These are phyloP conservation scores for Taiozyma sp. DNA, from an alignment of 1,139 yeast genomes.

Conservation along the genomic window DNA sequence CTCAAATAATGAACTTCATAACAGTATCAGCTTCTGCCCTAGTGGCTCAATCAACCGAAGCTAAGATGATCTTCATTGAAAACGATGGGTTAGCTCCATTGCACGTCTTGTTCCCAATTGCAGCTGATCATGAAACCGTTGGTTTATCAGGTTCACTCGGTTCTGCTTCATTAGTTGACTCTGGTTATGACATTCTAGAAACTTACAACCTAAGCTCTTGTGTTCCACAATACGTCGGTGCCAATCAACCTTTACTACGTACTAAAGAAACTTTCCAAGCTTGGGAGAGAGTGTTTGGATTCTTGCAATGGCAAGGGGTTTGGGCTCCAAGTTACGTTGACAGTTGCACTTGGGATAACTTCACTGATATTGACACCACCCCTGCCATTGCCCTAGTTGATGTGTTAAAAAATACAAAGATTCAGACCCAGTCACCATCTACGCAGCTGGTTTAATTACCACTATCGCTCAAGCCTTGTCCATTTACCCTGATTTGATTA, in stretches of 20 bases:
- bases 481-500: constrained; percentile 33
- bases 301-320: constrained; percentile 39
- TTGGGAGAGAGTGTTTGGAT: constrained; percentile 38
- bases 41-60: neutral
- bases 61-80: constrained; percentile 35
- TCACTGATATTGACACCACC: constrained; percentile 24
- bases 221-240: constrained; percentile 36
- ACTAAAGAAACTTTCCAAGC: constrained; percentile 34
- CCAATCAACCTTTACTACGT: constrained; percentile 33
- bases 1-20: neutral
- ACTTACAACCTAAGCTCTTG: constrained; percentile 32
- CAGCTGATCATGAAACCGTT: constrained; percentile 35
- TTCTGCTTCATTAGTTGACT: constrained; percentile 34
- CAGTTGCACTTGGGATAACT: constrained; percentile 28
- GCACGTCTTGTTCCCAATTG: constrained; percentile 32
- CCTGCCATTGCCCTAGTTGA: constrained; percentile 35
- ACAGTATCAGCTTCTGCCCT: constrained; percentile 36
- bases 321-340: constrained; percentile 30
- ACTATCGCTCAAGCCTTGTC: constrained; percentile 39
- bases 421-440: constrained; percentile 27
- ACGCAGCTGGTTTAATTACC: constrained; percentile 38
- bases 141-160: constrained; percentile 39
- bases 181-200: constrained; percentile 26
- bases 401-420: constrained; percentile 32
- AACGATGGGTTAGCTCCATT: constrained; percentile 35